Evolutionary conservation across 192 early-diverging fungal species (phyloP).

Genomic region (Lobosporangium transversale): DNA sequence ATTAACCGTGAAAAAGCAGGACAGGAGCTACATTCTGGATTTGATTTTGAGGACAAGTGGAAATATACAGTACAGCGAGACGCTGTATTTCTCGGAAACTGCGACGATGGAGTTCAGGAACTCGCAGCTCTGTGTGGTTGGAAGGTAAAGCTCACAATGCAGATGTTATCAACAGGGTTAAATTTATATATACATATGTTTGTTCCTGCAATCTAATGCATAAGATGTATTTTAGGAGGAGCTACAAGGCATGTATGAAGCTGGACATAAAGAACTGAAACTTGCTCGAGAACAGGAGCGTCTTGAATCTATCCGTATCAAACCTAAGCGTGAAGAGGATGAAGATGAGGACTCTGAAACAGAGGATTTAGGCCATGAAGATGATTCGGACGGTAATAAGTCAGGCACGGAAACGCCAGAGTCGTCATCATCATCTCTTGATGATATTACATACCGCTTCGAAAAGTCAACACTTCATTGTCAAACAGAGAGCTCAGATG

Average conservation of each 20-base stretch:
- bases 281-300: constrained; percentile 9
- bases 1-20: constrained; percentile 91
- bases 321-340: background rate
- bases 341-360: constrained; percentile 31
- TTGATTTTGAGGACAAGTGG: constrained; percentile 82
- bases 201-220: background rate
- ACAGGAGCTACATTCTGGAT: constrained; percentile 67
- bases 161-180: background rate
- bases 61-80: constrained; percentile 75
- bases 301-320: background rate
- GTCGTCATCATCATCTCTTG: constrained; percentile 9
- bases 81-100: constrained; percentile 81
- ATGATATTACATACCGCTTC: constrained; percentile 33
- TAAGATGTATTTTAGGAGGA: constrained; percentile 13
- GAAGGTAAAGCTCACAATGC: constrained; percentile 53
- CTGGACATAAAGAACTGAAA: constrained; percentile 18
- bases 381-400: constrained; percentile 4
- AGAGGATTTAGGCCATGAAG: constrained; percentile 15
- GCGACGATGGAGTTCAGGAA: constrained; percentile 80
- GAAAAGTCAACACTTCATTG: constrained; percentile 19
- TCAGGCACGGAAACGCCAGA: background rate
- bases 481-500: background rate
- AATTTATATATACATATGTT: background rate
- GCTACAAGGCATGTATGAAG: constrained; percentile 44
- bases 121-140: constrained; percentile 81